Evolutionary conservation across 176 grass and related monocot species (phyloP).

Genomic region (Aegilops sharonensis): DNA sequence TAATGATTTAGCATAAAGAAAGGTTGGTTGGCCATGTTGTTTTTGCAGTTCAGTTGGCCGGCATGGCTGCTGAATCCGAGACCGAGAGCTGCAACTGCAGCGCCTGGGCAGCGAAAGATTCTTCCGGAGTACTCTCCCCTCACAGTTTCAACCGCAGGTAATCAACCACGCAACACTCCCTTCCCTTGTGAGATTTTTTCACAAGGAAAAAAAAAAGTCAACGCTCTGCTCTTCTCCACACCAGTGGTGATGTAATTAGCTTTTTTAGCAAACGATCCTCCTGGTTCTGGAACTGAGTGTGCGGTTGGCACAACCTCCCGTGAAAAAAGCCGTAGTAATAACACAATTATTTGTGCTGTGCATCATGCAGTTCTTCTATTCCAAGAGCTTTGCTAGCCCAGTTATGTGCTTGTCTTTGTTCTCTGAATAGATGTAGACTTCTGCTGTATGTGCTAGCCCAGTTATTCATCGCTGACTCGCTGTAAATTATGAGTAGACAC

Average conservation of each 20-base stretch:
- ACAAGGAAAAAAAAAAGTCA: not conserved
- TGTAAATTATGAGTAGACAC: not conserved
- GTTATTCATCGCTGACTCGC: not conserved
- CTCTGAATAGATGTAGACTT: not conserved
- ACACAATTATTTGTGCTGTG: not conserved
- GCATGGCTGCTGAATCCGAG: conserved; percentile 46
- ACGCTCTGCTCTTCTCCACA: not conserved
- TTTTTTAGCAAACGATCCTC: not conserved
- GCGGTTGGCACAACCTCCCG: not conserved
- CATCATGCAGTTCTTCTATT: too few species aligned
- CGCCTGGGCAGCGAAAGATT: conserved; percentile 66
- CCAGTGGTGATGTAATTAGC: not conserved
- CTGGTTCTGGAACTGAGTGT: not conserved
- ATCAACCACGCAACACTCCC: not conserved
- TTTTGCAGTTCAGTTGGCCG: not conserved
- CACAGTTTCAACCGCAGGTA: conserved; percentile 71
- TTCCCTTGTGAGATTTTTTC: not conserved
- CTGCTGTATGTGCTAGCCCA: not conserved
- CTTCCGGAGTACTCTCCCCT: conserved; percentile 63
- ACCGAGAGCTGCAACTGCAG: conserved; percentile 44
- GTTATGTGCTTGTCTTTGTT: not conserved
- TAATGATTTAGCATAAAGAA: too few species aligned
- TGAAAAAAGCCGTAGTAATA: not conserved
- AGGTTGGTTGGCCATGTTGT: not conserved
- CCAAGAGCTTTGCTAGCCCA: too few species aligned